Percentiles rank a stretch among this genome's conserved stretches.
These are phyloP conservation scores for Berberis thunbergii DNA, from an alignment of 164 flowering plant genomes.

Conservation along the genomic window DNA sequence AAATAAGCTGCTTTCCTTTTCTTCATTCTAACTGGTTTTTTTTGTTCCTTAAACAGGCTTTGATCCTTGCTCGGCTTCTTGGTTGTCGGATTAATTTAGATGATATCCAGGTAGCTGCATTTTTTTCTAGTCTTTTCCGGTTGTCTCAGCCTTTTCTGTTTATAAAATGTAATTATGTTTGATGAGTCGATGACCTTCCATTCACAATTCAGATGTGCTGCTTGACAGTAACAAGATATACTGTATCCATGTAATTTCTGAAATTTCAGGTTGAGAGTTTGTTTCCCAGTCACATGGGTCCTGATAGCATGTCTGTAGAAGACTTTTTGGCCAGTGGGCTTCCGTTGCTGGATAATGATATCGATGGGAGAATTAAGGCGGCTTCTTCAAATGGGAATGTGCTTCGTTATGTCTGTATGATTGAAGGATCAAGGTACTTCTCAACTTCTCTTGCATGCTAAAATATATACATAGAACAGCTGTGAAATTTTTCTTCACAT, in stretches of 20 bases:
- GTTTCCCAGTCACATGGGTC: constrained; percentile 73
- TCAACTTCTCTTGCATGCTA: not conserved
- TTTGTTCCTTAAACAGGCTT: constrained; percentile 39
- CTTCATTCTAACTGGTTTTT: not conserved
- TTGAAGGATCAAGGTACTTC: constrained; percentile 66
- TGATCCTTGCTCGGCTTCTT: constrained; percentile 86
- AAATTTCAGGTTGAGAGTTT: constrained; percentile 72
- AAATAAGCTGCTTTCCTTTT: too few species aligned
- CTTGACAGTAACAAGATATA: too few species aligned
- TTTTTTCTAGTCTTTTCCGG: not conserved
- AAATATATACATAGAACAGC: too few species aligned
- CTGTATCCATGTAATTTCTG: not conserved
- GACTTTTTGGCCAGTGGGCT: constrained; percentile 56
- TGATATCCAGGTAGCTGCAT: constrained; percentile 42
- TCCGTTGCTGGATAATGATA: constrained; percentile 46
- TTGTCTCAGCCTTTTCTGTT: too few species aligned
- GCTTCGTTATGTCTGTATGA: constrained; percentile 82
- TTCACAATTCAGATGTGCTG: too few species aligned
- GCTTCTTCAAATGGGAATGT: constrained; percentile 73
- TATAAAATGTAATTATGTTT: not conserved
- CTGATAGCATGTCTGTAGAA: constrained; percentile 48
- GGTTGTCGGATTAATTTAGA: constrained; percentile 54
- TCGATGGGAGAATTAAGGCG: constrained; percentile 42
- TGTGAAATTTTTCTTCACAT: too few species aligned
- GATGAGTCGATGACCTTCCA: not conserved